A percentile compares a stretch with the other conserved stretches of the same genome.
These are phyloP conservation scores for Mycocentrospora acerina DNA, from an alignment of 2,329 filamentous ascomycete species.

Conservation along the genomic window DNA sequence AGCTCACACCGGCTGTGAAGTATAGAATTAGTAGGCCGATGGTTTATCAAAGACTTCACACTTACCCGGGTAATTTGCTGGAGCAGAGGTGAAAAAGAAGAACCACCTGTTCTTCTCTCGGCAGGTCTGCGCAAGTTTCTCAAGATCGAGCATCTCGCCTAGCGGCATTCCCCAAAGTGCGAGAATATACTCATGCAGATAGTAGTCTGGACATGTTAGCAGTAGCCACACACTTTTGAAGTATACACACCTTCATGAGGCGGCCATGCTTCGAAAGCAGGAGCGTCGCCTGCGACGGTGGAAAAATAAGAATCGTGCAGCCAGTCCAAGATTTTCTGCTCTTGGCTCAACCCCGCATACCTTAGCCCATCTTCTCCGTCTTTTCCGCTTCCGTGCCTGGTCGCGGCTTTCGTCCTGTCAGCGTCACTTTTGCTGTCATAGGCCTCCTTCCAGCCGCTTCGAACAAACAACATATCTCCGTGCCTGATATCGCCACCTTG, in stretches of 20 bases:
- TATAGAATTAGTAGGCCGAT: constrained; percentile 5
- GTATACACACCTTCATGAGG: constrained; percentile 45
- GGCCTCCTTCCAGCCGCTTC: constrained; percentile 63
- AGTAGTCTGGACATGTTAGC: constrained; percentile 23
- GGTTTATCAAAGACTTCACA: neutral
- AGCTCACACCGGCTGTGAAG: constrained; percentile 41
- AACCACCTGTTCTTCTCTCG: constrained; percentile 58
- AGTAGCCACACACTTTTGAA: neutral
- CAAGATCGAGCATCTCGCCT: constrained; percentile 49
- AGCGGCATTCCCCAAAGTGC: constrained; percentile 46
- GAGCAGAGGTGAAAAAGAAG: constrained; percentile 64
- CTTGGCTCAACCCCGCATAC: constrained; percentile 56
- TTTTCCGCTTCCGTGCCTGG: constrained; percentile 47
- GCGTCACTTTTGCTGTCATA: constrained; percentile 51
- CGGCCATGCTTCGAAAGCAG: constrained; percentile 65
- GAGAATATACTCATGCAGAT: constrained; percentile 42
- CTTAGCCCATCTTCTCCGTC: constrained; percentile 42
- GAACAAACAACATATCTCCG: constrained; percentile 67
- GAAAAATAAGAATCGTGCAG: constrained; percentile 70
- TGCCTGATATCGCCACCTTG: constrained; percentile 58
- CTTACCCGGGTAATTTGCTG: constrained; percentile 58
- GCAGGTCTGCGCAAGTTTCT: constrained; percentile 56
- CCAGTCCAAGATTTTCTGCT: constrained; percentile 62
- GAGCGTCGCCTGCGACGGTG: constrained; percentile 64
- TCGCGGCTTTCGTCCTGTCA: constrained; percentile 40